Evolutionary conservation across 192 early-diverging fungal genomes (phyloP).

Genomic region (Coemansia sp.): DNA sequence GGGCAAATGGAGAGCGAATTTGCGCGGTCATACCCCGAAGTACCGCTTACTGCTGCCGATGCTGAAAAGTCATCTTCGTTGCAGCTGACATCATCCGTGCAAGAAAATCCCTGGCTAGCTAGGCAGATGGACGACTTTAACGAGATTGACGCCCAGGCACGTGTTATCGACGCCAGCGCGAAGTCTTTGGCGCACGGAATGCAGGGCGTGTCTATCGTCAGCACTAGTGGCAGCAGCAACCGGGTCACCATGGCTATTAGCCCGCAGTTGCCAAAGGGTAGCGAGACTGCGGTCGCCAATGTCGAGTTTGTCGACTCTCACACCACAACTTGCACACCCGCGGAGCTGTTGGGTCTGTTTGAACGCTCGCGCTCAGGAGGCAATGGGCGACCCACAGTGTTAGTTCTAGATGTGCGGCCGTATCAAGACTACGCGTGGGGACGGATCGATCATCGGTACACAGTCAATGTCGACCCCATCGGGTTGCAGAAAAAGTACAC

Average conservation of each 20-base stretch:
- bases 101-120: constrained; percentile 12
- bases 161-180: constrained; percentile 22
- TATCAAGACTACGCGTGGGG: constrained; percentile 67
- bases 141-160: constrained; percentile 45
- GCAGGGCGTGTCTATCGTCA: constrained; percentile 13
- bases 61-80: background rate
- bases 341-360: constrained; percentile 35
- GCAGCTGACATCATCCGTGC: background rate
- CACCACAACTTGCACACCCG: constrained; percentile 34
- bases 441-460: constrained; percentile 63
- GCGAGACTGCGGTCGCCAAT: constrained; percentile 5
- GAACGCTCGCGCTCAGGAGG: constrained; percentile 39
- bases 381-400: constrained; percentile 43
- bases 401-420: constrained; percentile 79
- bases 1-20: constrained; percentile 46
- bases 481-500: constrained; percentile 59
- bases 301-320: constrained; percentile 15
- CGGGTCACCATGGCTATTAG: constrained; percentile 18
- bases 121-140: constrained; percentile 26
- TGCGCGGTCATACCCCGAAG: constrained; percentile 38
- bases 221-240: constrained; percentile 5
- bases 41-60: constrained; percentile 8
- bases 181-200: background rate
- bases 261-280: constrained; percentile 11
- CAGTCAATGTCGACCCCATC: constrained; percentile 77